These are phyloP conservation scores for Zelonia costaricensis DNA, from an alignment of 208 protist genomes.

Conservation along the genomic window DNA sequence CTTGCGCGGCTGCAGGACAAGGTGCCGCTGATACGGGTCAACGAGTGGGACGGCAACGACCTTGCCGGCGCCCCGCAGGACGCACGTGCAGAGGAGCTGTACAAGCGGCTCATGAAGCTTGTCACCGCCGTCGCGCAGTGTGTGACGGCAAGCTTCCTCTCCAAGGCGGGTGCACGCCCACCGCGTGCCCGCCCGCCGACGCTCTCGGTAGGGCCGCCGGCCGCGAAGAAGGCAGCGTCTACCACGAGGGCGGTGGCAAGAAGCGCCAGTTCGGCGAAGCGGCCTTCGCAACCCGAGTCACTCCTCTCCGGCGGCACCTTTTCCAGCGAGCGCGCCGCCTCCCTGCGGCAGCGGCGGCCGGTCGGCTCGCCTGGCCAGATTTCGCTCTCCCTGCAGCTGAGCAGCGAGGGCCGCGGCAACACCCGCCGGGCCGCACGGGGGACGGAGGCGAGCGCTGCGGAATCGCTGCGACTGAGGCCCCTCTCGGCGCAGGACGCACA, in stretches of 20 bases:
- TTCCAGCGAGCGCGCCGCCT: too few relatives aligned
- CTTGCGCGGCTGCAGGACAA: constrained; percentile 28
- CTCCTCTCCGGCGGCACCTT: not conserved
- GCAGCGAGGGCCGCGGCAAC: too few relatives aligned
- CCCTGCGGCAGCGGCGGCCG: too few relatives aligned
- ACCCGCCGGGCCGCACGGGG: too few relatives aligned
- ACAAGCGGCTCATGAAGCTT: constrained; percentile 28
- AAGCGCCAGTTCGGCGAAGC: not conserved
- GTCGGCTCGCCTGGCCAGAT: too few relatives aligned
- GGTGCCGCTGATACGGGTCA: constrained; percentile 43
- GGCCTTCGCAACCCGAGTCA: not conserved
- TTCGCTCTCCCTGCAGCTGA: too few relatives aligned
- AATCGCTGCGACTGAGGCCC: constrained; percentile 1
- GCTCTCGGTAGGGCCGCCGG: constrained; percentile 4
- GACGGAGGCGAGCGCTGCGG: too few relatives aligned
- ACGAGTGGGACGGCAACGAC: constrained; percentile 59
- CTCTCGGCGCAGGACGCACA: not conserved
- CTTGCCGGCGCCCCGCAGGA: constrained; percentile 56
- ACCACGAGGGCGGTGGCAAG: not conserved
- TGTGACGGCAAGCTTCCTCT: constrained; percentile 61
- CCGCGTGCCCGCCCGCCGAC: constrained; percentile 6
- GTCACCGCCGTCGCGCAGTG: constrained; percentile 62
- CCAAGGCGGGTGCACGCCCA: constrained; percentile 28
- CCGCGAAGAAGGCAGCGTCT: too few relatives aligned
- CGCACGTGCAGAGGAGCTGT: constrained; percentile 41